phyloP scores from a whole-genome alignment of 2,329 filamentous ascomycete species.

The Clarireedia hainanense region DNA sequence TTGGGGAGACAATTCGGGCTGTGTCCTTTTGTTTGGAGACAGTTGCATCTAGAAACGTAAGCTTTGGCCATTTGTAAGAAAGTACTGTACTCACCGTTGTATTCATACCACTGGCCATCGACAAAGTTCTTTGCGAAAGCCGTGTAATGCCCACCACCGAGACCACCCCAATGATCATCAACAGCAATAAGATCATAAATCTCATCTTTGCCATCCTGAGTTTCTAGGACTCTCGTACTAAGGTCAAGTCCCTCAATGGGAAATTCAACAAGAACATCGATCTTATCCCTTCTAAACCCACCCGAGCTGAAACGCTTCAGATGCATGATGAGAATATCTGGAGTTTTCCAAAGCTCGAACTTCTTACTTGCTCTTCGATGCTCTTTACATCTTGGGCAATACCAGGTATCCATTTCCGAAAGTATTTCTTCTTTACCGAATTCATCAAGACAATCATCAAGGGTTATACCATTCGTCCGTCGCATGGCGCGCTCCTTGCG shows the following conservation, averaged over 20 bases:
- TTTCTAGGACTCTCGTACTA: conserved; percentile 67
- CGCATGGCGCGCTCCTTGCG: conserved; percentile 56
- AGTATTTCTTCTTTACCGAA: conserved; percentile 91
- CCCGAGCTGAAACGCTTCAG: conserved; percentile 91
- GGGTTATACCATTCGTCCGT: conserved; percentile 66
- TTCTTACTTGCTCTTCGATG: conserved; percentile 90
- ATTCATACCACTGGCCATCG: conserved; percentile 87
- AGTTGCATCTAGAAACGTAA: conserved; percentile 60
- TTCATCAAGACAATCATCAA: conserved; percentile 89
- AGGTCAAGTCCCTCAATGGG: conserved; percentile 83
- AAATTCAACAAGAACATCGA: conserved; percentile 87
- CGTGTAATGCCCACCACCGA: conserved; percentile 94
- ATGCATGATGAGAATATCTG: conserved; percentile 90
- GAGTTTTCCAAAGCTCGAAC: conserved; percentile 93
- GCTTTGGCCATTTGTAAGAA: conserved; percentile 13
- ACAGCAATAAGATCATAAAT: conserved; percentile 92
- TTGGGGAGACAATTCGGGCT: conserved; percentile 57
- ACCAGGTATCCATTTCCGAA: conserved; percentile 95
- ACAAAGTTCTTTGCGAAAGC: conserved; percentile 90
- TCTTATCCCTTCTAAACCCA: conserved; percentile 76
- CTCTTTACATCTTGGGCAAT: conserved; percentile 92
- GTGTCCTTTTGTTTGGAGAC: conserved; percentile 56
- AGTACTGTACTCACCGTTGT: conserved; percentile 64
- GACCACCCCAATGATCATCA: conserved; percentile 88
- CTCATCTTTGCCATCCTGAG: conserved; percentile 72